These are phyloP conservation scores for Chlamydomonas sphaeroides DNA, from an alignment of 139 green algal species.

Conservation along the genomic window DNA sequence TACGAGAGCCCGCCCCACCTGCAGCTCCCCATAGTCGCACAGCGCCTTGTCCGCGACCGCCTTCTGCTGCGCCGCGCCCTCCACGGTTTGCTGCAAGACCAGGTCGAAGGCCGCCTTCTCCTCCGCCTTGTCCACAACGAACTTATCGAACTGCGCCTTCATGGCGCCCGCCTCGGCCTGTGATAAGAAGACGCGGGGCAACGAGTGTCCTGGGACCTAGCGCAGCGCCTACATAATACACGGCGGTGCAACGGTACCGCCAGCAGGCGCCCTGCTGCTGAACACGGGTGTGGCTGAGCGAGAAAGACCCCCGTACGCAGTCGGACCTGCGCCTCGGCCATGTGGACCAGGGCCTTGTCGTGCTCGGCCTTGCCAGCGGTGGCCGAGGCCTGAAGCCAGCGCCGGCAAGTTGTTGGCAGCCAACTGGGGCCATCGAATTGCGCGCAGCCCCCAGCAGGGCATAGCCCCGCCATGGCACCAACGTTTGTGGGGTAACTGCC, in stretches of 20 bases:
- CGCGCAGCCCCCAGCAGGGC: background rate
- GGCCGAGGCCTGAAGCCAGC: background rate
- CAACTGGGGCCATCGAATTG: background rate
- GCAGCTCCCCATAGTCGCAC: slow-evolving; percentile 14
- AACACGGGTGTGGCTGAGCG: too few relatives aligned
- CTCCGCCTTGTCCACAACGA: slow-evolving; percentile 21
- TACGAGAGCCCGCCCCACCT: slow-evolving; percentile 17
- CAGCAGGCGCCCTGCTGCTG: too few relatives aligned
- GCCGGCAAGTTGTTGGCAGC: too few relatives aligned
- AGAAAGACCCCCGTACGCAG: too few relatives aligned
- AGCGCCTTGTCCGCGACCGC: slow-evolving; percentile 21
- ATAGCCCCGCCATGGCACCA: background rate
- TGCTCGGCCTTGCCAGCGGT: background rate
- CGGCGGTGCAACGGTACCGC: too few relatives aligned
- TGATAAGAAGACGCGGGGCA: too few relatives aligned
- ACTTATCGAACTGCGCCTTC: slow-evolving; percentile 40
- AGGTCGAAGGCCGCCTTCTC: slow-evolving; percentile 34
- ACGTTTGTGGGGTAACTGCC: too few relatives aligned
- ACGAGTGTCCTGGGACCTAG: too few relatives aligned
- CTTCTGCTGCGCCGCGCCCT: background rate
- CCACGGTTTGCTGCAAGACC: background rate
- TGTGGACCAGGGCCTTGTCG: slow-evolving; percentile 21
- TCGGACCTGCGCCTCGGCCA: background rate
- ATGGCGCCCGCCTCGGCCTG: background rate
- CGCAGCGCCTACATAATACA: too few relatives aligned